phyloP scores from a whole-genome alignment of 345 rosid species.

The Anastatica hierochuntica region DNA sequence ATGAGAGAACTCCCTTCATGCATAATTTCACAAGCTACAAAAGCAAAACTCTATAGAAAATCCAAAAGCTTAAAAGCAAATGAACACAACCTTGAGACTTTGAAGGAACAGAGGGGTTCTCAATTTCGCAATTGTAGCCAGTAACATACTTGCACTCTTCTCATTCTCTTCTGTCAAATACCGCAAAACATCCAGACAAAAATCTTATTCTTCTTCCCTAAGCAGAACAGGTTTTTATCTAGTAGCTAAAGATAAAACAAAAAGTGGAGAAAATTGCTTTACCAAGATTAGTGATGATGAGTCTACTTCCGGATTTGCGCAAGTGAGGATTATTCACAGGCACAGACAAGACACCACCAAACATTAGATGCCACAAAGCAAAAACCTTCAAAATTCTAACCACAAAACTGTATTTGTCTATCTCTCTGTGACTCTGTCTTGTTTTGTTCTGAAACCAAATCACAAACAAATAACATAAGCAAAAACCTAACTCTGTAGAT shows the following conservation, averaged over 20 bases:
- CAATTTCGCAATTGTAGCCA: conserved; percentile 43
- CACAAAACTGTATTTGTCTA: background rate
- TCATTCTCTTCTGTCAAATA: conserved; percentile 37
- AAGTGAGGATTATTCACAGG: conserved; percentile 61
- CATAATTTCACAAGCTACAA: no score
- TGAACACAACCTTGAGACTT: conserved; percentile 68
- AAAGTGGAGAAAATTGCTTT: conserved; percentile 7
- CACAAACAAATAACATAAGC: background rate
- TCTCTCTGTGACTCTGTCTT: background rate
- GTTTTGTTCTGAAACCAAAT: background rate
- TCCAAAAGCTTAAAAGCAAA: no score
- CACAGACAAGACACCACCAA: conserved; percentile 47
- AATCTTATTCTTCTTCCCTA: background rate
- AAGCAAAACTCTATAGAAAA: no score
- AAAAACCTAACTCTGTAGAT: background rate
- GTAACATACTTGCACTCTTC: conserved; percentile 37
- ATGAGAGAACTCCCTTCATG: no score
- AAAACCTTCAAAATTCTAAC: conserved; percentile 12
- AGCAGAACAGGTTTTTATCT: background rate
- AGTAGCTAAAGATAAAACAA: background rate
- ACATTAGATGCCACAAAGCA: conserved; percentile 33
- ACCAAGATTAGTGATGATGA: conserved; percentile 61
- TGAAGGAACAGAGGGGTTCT: conserved; percentile 60
- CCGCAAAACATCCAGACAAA: conserved; percentile 34
- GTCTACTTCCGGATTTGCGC: conserved; percentile 81